Evolutionary conservation across 2,329 filamentous ascomycete genomes (phyloP), one percentile per base, ranked within the genome.

Genomic region (Colletotrichum neosansevieriae): DNA sequence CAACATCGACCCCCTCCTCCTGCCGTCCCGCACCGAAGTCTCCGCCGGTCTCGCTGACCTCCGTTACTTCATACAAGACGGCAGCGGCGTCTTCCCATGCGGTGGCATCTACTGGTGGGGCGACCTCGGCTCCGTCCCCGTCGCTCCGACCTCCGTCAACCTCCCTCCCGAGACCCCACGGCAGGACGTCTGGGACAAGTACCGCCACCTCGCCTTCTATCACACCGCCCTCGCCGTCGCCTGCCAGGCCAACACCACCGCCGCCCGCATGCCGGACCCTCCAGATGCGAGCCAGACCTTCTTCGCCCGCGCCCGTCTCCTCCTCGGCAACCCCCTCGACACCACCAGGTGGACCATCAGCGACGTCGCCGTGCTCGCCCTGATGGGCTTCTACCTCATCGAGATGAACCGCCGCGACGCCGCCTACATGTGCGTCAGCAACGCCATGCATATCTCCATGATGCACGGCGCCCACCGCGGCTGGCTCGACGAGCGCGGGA

Each of bases 71-170:
- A 75, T 86, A 59, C 83, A 85, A 70, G 83, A 85, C 50, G 83
- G 80, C 34, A 77, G 76, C 65, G 80, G 79, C 12, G 70, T 72
- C 6, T 83, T 80, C 72, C 73, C 75, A 7, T 81, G 80, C 19
- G 84, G 84, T 17, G 84, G 84, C 32, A 81, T 85, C 42, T 82
- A 82, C 71, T 85, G 81, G 77, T 86, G 83, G 81, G 80, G 79
- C 24, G 77, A 83, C 47, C 75, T 84, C 24, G 72, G 76, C 21
- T 73, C 75, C 34, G 58, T 77, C 2, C 77, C 81, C 6, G 58
- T 63, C 19, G 71, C 74, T 9, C 75, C 76, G 34, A 63, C 63
- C 13, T 29, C 62, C n/a, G 34, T 70, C 38, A 59, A 72, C 57
- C 45, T 73, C 70, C 32, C 71, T 5, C 70, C 75, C 6, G 67